Evolutionary conservation across 768 basidiomycete genomes (phyloP), one percentile per base, ranked within the genome.

Genomic region (Phylloporus sp.): DNA sequence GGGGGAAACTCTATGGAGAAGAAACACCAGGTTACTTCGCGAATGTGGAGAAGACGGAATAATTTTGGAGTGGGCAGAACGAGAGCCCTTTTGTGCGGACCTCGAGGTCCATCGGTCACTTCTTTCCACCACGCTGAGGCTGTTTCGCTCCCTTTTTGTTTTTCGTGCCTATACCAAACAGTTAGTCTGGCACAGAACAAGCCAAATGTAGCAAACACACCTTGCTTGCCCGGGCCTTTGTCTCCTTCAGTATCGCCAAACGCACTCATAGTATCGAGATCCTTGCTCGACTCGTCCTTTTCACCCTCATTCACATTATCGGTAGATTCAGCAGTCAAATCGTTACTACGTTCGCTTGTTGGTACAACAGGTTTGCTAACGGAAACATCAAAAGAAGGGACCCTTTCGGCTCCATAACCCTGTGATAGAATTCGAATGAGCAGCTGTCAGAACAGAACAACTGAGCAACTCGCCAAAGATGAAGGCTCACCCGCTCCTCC

Each of bases 401-500:
- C 2, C n/a, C n/a, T n/a, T n/a, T n/a, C n/a, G n/a, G n/a, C n/a
- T n/a, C n/a, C n/a, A n/a, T 22, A 49, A 16, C 6, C 57, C 67
- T 68, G 53, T 57, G 22, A 29, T n/a, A n/a, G 29, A 52, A 58
- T 53, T 45, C 45, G 52, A 56, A 69, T 70, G 62, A 68, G 67
- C 53, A 51, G 18, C 38, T 46, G 67, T 68, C 50, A 68, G 67
- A 69, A 64, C 40, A 51, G 27, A 54, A 39, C 34, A 45, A 36
- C 45, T 35, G 24, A 49, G 43, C 12, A 10, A 68, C 64, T 70
- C 57, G 65, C 69, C 67, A 45, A 48, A 55, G 62, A 70, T n/a
- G n/a, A n/a, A 67, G 54, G 69, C 67, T 68, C 60, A 68, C 67
- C 67, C 67, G 1, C 39, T 59, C 61, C 59, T 55, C 54, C 49